A percentile compares a stretch with the other conserved stretches of the same genome.
Conservation (phyloP, 768 basidiomycete species). For the Suillus sp. region DNA sequence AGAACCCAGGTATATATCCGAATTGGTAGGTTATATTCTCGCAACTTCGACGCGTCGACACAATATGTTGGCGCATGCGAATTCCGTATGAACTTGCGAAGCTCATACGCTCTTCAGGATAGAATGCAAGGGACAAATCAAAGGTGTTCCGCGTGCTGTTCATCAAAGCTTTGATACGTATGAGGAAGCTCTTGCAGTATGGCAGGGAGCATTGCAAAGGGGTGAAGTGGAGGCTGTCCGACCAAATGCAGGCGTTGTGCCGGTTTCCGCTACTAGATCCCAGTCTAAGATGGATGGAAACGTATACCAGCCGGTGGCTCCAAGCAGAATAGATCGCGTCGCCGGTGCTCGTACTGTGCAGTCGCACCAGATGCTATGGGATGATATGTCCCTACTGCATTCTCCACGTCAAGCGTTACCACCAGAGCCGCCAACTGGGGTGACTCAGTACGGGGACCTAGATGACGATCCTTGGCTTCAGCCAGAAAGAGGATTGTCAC, state of each 20-base stretch:
- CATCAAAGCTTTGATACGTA: constrained; percentile 45
- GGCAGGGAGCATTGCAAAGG: constrained; percentile 30
- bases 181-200: constrained; percentile 42
- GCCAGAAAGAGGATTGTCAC: constrained; percentile 15
- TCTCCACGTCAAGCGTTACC: constrained; percentile 3
- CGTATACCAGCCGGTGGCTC: constrained; percentile 4
- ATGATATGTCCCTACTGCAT: constrained; percentile 8
- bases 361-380: constrained; percentile 17
- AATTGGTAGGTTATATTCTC: constrained; percentile 24
- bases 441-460: constrained; percentile 27
- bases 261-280: constrained; percentile 12
- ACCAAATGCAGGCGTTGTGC: constrained; percentile 14
- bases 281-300: constrained; percentile 10
- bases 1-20: constrained; percentile 32
- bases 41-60: constrained; percentile 16
- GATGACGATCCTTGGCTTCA: constrained; percentile 17
- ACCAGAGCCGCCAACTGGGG: constrained; percentile 30
- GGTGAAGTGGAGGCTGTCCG: constrained; percentile 28
- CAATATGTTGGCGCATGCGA: constrained; percentile 34
- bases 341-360: constrained; percentile 10
- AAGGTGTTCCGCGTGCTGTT: constrained; percentile 43
- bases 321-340: constrained; percentile 6
- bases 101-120: constrained; percentile 39
- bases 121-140: constrained; percentile 46
- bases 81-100: constrained; percentile 14